Evolutionary conservation across 257 asterid species (phyloP), one percentile per base, ranked within the genome.

Genomic region (Scutellaria minor): DNA sequence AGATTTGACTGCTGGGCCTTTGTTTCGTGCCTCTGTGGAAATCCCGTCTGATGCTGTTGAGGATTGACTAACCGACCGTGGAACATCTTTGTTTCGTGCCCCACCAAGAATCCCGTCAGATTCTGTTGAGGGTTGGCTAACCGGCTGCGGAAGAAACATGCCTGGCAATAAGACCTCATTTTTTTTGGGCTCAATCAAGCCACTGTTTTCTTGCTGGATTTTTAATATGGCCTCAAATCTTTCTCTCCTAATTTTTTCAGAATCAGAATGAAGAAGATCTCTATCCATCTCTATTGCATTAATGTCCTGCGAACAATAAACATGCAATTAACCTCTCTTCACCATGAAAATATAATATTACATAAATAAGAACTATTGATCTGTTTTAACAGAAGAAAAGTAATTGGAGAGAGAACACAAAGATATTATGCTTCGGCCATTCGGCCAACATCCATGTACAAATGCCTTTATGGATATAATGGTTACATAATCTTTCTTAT

Each of bases 141-240:
- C 84, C 46, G 93, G 52, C 76, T 59, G 91, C 10, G 93, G 96
- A 82, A 91, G 95, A 85, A 80, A 91, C 86, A 89, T 76, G 42
- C 99, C 97, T 0, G 97, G 97, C 74, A 82, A 50, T 54, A 91
- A 74, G 47, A 94, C 97, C 80, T 84, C 96, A 9, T 48, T 81
- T 60, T 46, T 87, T 77, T 87, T 90, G 39, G 86, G 85, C 74
- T 91, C 97, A 60, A 91, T 94, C 80, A 94, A 80, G 51, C 99
- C 97, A 80, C 82, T 73, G 6, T 91, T 88, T 77, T 91, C 92
- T 78, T 87, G 84, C 83, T 91, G 97, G 76, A 85, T 85, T 61
- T 82, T 84, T 70, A 85, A 69, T 62, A 85, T 76, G 55, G 90
- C 84, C 71, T 89, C 97, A 45, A 85, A 84, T 77, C 83, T 88